Evolutionary conservation across 768 basidiomycete genomes (phyloP).

Genomic region (Termitomyces sp.): DNA sequence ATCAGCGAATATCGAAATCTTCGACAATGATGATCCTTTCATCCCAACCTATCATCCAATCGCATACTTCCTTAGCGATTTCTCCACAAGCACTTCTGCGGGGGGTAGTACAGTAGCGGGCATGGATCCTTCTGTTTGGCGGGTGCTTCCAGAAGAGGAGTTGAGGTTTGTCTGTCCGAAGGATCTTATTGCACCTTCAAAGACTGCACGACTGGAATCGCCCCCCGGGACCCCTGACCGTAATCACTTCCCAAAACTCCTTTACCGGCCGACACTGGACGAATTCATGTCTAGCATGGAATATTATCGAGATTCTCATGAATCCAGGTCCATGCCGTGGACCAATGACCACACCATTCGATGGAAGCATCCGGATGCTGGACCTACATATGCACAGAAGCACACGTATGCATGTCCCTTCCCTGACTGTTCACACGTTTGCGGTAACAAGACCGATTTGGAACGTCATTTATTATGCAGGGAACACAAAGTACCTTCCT

Average conservation of each 20-base stretch:
- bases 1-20: neutral
- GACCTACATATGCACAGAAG: neutral
- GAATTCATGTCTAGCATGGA: slow-evolving; percentile 11
- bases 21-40: slow-evolving; percentile 4
- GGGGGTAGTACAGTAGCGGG: neutral
- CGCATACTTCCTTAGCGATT: slow-evolving; percentile 1
- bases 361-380: neutral
- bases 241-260: neutral
- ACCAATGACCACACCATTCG: neutral
- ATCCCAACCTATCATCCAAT: neutral
- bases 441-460: slow-evolving; percentile 7
- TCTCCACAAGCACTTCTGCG: neutral
- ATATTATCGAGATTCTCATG: neutral
- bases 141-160: neutral
- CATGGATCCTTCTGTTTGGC: slow-evolving; percentile 9
- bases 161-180: neutral
- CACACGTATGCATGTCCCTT: neutral
- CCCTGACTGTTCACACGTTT: slow-evolving; percentile 6
- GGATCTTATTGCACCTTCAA: neutral
- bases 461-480: slow-evolving; percentile 7
- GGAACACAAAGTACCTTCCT: slow-evolving; percentile 7
- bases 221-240: neutral
- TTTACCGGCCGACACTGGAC: slow-evolving; percentile 6
- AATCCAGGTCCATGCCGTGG: neutral
- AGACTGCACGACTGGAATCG: neutral